Evolutionary conservation across 495 filamentous ascomycete genomes (phyloP).

Genomic region (Hypoxylon lenormandii): DNA sequence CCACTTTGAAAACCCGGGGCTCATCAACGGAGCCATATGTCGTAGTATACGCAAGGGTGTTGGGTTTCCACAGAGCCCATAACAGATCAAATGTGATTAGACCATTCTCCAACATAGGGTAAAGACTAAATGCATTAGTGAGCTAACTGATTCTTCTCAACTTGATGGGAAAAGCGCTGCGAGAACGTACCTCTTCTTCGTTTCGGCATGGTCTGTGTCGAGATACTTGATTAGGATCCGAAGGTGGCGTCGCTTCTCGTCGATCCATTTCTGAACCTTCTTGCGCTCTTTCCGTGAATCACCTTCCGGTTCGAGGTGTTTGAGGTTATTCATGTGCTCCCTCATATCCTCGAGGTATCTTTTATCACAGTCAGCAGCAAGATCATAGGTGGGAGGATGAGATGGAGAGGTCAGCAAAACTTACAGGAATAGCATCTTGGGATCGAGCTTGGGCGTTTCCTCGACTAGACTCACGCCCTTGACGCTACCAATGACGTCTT

Average conservation of each 20-base stretch:
- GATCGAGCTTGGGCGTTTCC: slow-evolving; percentile 81
- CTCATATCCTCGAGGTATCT: slow-evolving; percentile 81
- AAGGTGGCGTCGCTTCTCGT: slow-evolving; percentile 73
- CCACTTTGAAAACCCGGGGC: slow-evolving; percentile 89
- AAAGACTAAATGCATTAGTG: slow-evolving; percentile 64
- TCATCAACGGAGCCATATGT: slow-evolving; percentile 85
- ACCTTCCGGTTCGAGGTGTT: slow-evolving; percentile 61
- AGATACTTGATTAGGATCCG: slow-evolving; percentile 84
- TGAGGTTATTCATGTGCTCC: slow-evolving; percentile 72
- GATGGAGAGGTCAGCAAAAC: slow-evolving; percentile 17
- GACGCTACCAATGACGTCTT: slow-evolving; percentile 81
- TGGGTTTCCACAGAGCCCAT: slow-evolving; percentile 93
- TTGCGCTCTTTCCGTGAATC: slow-evolving; percentile 69
- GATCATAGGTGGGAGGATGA: neutral
- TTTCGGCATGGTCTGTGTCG: slow-evolving; percentile 81
- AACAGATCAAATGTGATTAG: slow-evolving; percentile 90
- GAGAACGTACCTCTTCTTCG: slow-evolving; percentile 67
- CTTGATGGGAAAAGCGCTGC: neutral
- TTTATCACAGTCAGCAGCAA: slow-evolving; percentile 13
- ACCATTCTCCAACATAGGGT: slow-evolving; percentile 83
- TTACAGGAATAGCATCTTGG: slow-evolving; percentile 85
- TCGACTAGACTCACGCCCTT: slow-evolving; percentile 84
- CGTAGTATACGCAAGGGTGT: slow-evolving; percentile 82
- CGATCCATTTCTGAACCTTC: slow-evolving; percentile 73
- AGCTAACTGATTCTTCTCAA: neutral